Conservation (phyloP, 129 eudicot species). For the Sambucus nigra region DNA sequence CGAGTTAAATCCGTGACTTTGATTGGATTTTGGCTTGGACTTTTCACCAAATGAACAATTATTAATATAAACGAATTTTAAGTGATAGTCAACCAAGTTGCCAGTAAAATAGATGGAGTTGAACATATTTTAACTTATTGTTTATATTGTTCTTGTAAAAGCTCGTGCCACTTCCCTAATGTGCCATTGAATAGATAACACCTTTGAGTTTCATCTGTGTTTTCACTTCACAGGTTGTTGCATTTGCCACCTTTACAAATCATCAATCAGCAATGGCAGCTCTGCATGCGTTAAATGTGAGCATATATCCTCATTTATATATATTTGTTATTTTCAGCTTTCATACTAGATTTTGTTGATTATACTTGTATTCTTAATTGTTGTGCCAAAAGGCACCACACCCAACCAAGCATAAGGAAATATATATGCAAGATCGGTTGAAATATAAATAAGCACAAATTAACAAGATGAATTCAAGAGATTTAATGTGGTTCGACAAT, state of each 20-base stretch:
- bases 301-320: not conserved
- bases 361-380: too few species aligned
- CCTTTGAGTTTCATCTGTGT: not conserved
- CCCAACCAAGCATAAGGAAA: too few species aligned
- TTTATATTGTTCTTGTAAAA: not conserved
- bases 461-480: too few species aligned
- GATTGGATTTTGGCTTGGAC: too few species aligned
- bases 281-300: conserved; percentile 67
- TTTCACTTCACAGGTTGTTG: conserved; percentile 67
- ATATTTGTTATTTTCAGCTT: not conserved
- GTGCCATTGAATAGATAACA: not conserved
- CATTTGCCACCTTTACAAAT: conserved; percentile 87
- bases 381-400: too few species aligned
- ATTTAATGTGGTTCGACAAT: too few species aligned
- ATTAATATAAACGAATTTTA: too few species aligned
- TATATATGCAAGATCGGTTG: too few species aligned
- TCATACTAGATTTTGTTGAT: not conserved
- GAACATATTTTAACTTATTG: not conserved
- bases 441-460: too few species aligned
- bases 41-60: not conserved
- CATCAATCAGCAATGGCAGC: conserved; percentile 79
- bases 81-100: too few species aligned
- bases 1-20: too few species aligned
- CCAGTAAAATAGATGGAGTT: too few species aligned
- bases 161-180: not conserved